Evolutionary conservation across 2,329 filamentous ascomycete species (phyloP), one percentile per base, ranked within the genome.

Genomic region (Tolypocladium guangdongense): DNA sequence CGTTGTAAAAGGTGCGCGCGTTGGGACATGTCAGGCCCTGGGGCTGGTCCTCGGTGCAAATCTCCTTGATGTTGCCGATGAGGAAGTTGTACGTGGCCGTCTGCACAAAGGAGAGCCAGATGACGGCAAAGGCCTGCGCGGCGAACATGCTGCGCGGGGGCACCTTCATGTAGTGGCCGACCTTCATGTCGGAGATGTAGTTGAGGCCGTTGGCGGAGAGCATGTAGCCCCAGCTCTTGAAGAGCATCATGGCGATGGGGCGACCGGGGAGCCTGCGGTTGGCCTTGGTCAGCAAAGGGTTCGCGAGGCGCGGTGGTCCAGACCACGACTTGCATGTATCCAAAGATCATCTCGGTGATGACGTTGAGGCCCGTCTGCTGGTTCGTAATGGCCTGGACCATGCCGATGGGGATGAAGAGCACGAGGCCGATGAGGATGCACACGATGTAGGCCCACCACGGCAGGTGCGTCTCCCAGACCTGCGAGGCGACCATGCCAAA

Each of bases 1-100:
- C 76, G 20, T 78, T 80, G 68, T 78, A 83, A 63, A 82, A 83
- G 0, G 80, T 78, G 24, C 73, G 74, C 16, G 76, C 76, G 37
- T 74, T 72, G 4, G 81, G 80, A 59, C 80, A 83, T 22, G 67
- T 77, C 59, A 81, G 77, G 47, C 76, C 73, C 57, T 75, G 73
- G 2, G 63, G 41, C 56, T 81, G 77, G 0, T 70, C 45, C 0
- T 61, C 52, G 1, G 68, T 71, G 66, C 81, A 84, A 33, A 84
- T 72, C 7, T 71, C 69, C 1, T 71, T 58, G 55, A 84, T 81
- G 51, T 76, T 70, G n/a, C 56, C 67, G 46, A 70, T 68, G 51
- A 68, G 52, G 53, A 68, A 69, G 64, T 70, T 66, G 59, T 68
- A 70, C 1, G 62, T 61, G 20, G 60, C 62, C 33, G 67, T 62